A percentile compares a stretch with the other conserved stretches of the same genome.
Evolutionary conservation across 73 alveolate genomes (phyloP).

Genomic region (Paramecium primaurelia): DNA sequence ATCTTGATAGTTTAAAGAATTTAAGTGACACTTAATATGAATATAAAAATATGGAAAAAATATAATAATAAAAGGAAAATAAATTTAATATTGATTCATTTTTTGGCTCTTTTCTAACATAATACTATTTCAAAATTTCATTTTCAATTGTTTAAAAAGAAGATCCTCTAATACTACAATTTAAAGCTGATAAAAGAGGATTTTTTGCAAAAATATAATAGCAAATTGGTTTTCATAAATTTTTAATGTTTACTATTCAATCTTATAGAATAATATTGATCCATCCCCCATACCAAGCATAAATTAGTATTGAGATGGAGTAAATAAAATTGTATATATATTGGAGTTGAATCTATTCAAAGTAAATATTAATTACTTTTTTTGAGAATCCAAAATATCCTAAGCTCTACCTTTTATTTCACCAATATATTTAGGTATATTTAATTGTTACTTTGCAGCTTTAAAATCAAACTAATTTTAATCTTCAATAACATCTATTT

Average conservation of each 20-base stretch:
- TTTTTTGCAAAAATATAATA: background rate
- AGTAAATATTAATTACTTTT: background rate
- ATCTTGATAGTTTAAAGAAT: too few relatives aligned
- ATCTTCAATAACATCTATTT: background rate
- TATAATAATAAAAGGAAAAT: too few relatives aligned
- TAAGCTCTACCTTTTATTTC: background rate
- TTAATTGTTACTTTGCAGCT: background rate
- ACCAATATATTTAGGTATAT: background rate
- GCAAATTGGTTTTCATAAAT: background rate
- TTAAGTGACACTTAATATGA: too few relatives aligned
- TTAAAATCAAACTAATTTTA: background rate
- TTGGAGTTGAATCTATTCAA: background rate
- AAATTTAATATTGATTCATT: background rate
- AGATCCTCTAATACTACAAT: background rate
- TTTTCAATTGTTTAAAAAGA: background rate
- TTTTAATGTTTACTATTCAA: background rate
- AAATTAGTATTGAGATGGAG: background rate
- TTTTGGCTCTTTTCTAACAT: background rate
- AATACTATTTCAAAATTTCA: background rate
- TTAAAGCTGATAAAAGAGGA: background rate
- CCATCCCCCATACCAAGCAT: background rate
- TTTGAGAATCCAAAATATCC: background rate
- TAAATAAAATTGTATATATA: background rate
- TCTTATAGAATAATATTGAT: background rate
- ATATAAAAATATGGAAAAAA: too few relatives aligned